These are phyloP conservation scores for Trametes punicea DNA, from an alignment of 768 basidiomycete species.

Conservation along the genomic window DNA sequence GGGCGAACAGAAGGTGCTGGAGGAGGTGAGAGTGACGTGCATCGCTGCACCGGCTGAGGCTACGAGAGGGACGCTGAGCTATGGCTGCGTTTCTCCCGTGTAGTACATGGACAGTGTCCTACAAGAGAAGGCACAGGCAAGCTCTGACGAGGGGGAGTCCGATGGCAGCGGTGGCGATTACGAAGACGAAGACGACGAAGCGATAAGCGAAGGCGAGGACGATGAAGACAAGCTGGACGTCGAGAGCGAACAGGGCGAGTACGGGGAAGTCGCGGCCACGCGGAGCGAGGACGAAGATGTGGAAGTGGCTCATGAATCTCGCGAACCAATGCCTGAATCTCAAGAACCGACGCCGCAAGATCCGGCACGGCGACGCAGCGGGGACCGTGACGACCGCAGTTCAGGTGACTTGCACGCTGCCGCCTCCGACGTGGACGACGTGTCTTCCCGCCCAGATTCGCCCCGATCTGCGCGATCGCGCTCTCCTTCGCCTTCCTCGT, in stretches of 20 bases:
- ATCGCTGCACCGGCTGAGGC: constrained; percentile 21
- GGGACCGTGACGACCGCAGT: neutral
- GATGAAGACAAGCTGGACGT: constrained; percentile 28
- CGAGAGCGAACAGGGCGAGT: constrained; percentile 24
- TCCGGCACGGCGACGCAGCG: constrained; percentile 1
- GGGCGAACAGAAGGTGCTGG: constrained; percentile 76
- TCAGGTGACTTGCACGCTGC: constrained; percentile 7
- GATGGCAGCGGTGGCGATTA: constrained; percentile 38
- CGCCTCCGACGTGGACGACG: constrained; percentile 8
- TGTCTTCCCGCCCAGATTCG: constrained; percentile 16
- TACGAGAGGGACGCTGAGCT: constrained; percentile 19
- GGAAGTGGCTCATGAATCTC: constrained; percentile 14
- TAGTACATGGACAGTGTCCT: constrained; percentile 63
- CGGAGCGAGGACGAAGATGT: constrained; percentile 9
- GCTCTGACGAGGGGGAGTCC: constrained; percentile 37
- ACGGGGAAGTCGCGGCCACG: constrained; percentile 12
- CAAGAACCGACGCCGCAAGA: constrained; percentile 4
- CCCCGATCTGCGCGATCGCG: constrained; percentile 18
- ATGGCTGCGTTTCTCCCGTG: constrained; percentile 14
- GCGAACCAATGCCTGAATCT: constrained; percentile 12
- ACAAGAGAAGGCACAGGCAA: constrained; percentile 27
- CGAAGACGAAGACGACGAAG: constrained; percentile 30
- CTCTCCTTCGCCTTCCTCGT: constrained; percentile 41
- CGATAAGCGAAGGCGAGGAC: constrained; percentile 28
- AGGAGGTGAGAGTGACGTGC: constrained; percentile 57